A percentile compares a stretch with the other conserved stretches of the same genome.
Conservation (phyloP, 192 early-diverging fungal genomes). For the Phycomyces nitens region DNA sequence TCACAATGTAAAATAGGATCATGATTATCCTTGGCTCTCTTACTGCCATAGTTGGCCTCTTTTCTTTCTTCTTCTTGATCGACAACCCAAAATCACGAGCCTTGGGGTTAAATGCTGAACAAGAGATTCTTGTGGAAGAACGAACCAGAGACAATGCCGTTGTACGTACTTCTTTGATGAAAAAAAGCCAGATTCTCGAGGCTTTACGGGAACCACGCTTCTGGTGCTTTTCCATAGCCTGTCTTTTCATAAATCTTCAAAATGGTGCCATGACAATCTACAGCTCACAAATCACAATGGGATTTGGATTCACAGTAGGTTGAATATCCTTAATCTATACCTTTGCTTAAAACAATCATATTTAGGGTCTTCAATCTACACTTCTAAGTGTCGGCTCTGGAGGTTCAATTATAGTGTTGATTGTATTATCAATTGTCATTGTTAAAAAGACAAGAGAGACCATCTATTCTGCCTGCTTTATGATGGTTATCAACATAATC, state of each 20-base stretch:
- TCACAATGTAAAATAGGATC: too few relatives aligned
- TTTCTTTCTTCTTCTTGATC: constrained; percentile 31
- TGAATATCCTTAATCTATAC: too few relatives aligned
- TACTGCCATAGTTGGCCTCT: constrained; percentile 18
- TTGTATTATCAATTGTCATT: constrained; percentile 5
- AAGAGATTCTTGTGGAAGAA: constrained; percentile 26
- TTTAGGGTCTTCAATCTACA: constrained; percentile 19
- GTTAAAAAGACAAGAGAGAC: constrained; percentile 8
- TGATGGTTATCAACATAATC: constrained; percentile 20
- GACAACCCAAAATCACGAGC: constrained; percentile 26
- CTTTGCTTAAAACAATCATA: too few relatives aligned
- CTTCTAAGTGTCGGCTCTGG: constrained; percentile 20
- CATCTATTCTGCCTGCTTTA: constrained; percentile 15
- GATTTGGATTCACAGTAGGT: constrained; percentile 28
- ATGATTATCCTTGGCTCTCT: constrained; percentile 28
- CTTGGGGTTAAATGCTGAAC: constrained; percentile 24
- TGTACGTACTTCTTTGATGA: constrained; percentile 13
- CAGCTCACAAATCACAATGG: constrained; percentile 14
- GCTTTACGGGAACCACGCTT: constrained; percentile 20
- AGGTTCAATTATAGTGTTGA: constrained; percentile 16
- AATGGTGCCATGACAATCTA: constrained; percentile 35
- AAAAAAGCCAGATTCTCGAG: constrained; percentile 25
- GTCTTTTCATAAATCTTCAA: constrained; percentile 20
- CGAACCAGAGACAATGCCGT: constrained; percentile 29
- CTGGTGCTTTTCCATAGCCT: constrained; percentile 16